phyloP scores from a whole-genome alignment of 345 rosid genomes.

The Cardamine resedifolia region DNA sequence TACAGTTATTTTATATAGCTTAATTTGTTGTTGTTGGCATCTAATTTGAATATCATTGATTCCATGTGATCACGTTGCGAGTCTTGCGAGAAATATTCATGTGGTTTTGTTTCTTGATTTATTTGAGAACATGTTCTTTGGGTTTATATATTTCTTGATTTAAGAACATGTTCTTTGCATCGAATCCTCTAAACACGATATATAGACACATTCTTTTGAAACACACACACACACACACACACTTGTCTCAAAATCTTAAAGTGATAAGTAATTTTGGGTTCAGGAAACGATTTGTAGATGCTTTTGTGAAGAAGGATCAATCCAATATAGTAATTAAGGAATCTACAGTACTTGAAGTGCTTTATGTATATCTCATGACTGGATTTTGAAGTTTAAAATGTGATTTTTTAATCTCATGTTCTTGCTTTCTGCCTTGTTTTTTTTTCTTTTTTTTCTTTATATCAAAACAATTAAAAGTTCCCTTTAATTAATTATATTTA shows the following conservation, averaged over 20 bases:
- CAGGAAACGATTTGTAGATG: background rate
- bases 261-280: background rate
- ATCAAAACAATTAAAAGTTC: background rate
- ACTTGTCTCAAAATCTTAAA: background rate
- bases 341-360: background rate
- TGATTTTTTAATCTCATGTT: background rate
- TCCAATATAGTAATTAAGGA: background rate
- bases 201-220: too few species aligned
- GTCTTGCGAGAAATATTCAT: slow-evolving; percentile 14
- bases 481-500: background rate
- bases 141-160: background rate
- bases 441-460: too few species aligned
- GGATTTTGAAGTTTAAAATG: background rate
- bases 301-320: background rate
- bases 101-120: background rate
- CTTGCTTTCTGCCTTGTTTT: background rate
- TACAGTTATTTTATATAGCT: background rate
- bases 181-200: background rate
- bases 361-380: background rate
- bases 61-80: slow-evolving; percentile 38
- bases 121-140: slow-evolving; percentile 4
- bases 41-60: slow-evolving; percentile 13
- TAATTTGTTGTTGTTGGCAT: background rate
- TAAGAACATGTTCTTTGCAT: slow-evolving; percentile 12
- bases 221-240: too few species aligned